Base-by-base conservation (phyloP, 2,329 filamentous ascomycete genomes). In the Pseudocercospora eumusae region DNA sequence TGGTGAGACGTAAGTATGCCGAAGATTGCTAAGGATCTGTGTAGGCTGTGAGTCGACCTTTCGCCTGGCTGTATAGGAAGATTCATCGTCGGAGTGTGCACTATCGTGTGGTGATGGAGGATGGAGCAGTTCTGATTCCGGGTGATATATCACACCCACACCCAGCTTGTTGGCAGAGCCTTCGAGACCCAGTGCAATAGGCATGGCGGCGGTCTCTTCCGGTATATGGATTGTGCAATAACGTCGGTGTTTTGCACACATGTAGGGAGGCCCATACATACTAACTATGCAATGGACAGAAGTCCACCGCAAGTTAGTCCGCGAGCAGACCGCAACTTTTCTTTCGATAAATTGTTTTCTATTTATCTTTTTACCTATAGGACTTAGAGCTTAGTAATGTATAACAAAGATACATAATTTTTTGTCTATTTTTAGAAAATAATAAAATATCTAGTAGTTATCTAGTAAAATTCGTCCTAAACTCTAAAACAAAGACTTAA, bases 111-210 rank as follows among this genome's bases (percentile, higher is more conserved):
- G 72, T 44, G 70, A 74, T 10, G 65, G 68, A 23, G 72, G 72
- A 18, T 58, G 58, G 31, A 60, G 60, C 27, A 49, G 11, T 62
- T 44, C 73, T 8, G 79, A 73, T 65, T 79, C 71, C 3, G 87
- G 83, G 80, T 98, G 95, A 23, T 87, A 85, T 75, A 99, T 96
- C 62, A 99, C 82, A 73, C 95, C 95, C 62, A 98, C 89, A 69
- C 93, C 95, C 57, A 99, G 87, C 79, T 99, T 99, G 83, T 99
- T 99, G 78, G 95, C 95, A 61, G 92, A 96, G 76, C 95, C 93
- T 82, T 99, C 95, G 75, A 91, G 83, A 21, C 88, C 88, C 71
- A 91, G 83, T 28, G 87, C 84, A 69, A 90, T 88, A 81, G 74
- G 72, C 74, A 76, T 76, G 3, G 59, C 69, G 64, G 23, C 3